Percentiles rank a stretch among this genome's conserved stretches.
phyloP scores from a whole-genome alignment of 805 yeast genomes.

The Ogataea parapolymorpha region DNA sequence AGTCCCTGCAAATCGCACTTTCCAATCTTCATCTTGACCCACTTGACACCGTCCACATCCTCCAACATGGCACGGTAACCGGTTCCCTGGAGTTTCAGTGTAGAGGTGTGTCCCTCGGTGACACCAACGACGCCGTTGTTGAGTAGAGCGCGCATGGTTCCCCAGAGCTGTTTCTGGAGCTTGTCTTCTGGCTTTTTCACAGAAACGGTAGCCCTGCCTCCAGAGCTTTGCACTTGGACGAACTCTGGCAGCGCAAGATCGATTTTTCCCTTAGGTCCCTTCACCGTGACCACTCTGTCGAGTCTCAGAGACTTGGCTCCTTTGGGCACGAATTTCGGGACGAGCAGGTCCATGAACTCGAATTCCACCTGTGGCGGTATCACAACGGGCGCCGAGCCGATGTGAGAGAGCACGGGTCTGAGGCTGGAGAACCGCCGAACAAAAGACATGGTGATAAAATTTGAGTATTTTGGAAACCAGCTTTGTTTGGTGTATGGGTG shows the following conservation, averaged over 20 bases:
- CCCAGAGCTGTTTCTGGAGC: slow-evolving; percentile 90
- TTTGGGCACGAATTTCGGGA: slow-evolving; percentile 59
- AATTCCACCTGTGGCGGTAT: slow-evolving; percentile 59
- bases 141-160: slow-evolving; percentile 78
- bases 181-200: slow-evolving; percentile 59
- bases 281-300: slow-evolving; percentile 55
- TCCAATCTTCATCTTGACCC: slow-evolving; percentile 81
- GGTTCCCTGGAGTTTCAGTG: slow-evolving; percentile 89
- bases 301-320: slow-evolving; percentile 60
- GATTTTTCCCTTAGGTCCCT: slow-evolving; percentile 77
- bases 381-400: slow-evolving; percentile 77
- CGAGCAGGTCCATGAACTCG: slow-evolving; percentile 44
- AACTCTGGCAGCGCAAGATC: slow-evolving; percentile 70
- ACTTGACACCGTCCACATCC: slow-evolving; percentile 47
- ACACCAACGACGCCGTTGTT: slow-evolving; percentile 83
- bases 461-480: background rate
- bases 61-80: slow-evolving; percentile 91
- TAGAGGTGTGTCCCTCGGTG: slow-evolving; percentile 87
- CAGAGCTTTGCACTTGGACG: slow-evolving; percentile 41
- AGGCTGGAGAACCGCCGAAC: slow-evolving; percentile 32
- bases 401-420: slow-evolving; percentile 47
- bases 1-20: slow-evolving; percentile 77
- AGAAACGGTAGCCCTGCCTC: slow-evolving; percentile 35
- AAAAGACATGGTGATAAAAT: slow-evolving; percentile 8
- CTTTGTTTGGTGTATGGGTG: slow-evolving; percentile 5